phyloP scores from a whole-genome alignment of 352 stramenopile genomes.

The Globisporangium barbulae region DNA sequence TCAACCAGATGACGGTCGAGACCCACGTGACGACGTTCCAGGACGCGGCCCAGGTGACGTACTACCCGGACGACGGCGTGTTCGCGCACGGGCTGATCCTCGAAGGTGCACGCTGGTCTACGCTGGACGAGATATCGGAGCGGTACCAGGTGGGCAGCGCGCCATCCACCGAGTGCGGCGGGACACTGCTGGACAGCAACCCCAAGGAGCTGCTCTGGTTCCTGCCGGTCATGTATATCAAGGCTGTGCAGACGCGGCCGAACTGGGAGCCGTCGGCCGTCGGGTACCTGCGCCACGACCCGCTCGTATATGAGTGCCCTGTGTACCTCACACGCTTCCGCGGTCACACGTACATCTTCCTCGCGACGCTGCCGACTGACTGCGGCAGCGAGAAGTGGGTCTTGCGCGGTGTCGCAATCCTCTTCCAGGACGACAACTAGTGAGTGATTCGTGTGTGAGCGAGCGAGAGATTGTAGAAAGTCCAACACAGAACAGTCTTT shows the following conservation, averaged over 20 bases:
- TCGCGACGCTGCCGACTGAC: conserved; percentile 93
- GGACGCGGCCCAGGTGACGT: conserved; percentile 72
- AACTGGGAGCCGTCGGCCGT: conserved; percentile 94
- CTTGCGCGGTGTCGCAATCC: conserved; percentile 89
- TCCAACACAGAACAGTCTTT: too few species aligned
- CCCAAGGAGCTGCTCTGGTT: conserved; percentile 94
- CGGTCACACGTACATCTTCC: conserved; percentile 95
- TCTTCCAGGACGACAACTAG: conserved; percentile 96
- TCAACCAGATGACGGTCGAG: conserved; percentile 96
- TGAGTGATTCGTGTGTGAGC: too few species aligned
- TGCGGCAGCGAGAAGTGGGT: conserved; percentile 93
- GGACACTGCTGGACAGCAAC: conserved; percentile 91
- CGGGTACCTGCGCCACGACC: conserved; percentile 93
- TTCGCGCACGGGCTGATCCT: conserved; percentile 96
- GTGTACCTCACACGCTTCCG: conserved; percentile 97
- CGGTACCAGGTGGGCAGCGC: conserved; percentile 83
- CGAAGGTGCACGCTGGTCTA: conserved; percentile 93
- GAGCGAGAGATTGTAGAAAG: too few species aligned
- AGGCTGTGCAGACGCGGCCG: conserved; percentile 92
- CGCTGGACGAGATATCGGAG: conserved; percentile 87
- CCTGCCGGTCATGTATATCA: conserved; percentile 95
- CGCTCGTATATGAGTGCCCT: conserved; percentile 93
- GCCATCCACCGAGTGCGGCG: conserved; percentile 82
- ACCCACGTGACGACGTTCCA: conserved; percentile 95
- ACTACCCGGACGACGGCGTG: conserved; percentile 89